Evolutionary conservation across 2,329 filamentous ascomycete species (phyloP).

Genomic region (Alternaria incomplexa): DNA sequence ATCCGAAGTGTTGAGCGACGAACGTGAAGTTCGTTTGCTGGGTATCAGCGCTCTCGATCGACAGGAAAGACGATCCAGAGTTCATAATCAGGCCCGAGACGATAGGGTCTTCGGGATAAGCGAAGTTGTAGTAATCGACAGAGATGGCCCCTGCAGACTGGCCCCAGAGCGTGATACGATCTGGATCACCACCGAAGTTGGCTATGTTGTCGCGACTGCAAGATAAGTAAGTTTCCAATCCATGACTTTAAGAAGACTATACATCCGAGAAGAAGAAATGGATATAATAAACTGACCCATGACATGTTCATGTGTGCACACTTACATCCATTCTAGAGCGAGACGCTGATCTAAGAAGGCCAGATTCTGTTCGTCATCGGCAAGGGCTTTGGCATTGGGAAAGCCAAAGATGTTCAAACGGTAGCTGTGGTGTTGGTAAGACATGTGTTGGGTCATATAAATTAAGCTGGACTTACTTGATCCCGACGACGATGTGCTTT

Average conservation of each 20-base stretch:
- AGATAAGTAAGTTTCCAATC: not conserved
- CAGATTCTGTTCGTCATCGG: constrained; percentile 42
- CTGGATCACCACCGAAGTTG: constrained; percentile 44
- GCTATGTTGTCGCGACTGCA: constrained; percentile 46
- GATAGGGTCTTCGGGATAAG: constrained; percentile 58
- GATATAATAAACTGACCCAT: not conserved
- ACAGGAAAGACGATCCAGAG: constrained; percentile 28
- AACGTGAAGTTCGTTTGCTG: constrained; percentile 48
- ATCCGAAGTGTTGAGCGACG: constrained; percentile 47
- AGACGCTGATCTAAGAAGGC: constrained; percentile 50
- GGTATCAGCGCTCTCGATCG: constrained; percentile 20
- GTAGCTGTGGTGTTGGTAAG: constrained; percentile 24
- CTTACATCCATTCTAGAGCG: constrained; percentile 45
- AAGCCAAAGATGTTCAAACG: constrained; percentile 52
- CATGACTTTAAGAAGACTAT: too few species aligned
- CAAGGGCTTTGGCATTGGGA: constrained; percentile 43
- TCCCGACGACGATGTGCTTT: constrained; percentile 44
- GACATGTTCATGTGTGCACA: not conserved
- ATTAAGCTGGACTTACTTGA: constrained; percentile 45
- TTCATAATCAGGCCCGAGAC: constrained; percentile 36
- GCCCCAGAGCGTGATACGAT: constrained; percentile 49
- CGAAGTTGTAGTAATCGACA: constrained; percentile 58
- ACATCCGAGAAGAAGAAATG: too few species aligned
- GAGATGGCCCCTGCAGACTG: constrained; percentile 48
- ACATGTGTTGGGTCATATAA: not conserved